Evolutionary conservation across 495 filamentous ascomycete genomes (phyloP), one percentile per base, ranked within the genome.

Genomic region (Hypoxylon subgilvum): DNA sequence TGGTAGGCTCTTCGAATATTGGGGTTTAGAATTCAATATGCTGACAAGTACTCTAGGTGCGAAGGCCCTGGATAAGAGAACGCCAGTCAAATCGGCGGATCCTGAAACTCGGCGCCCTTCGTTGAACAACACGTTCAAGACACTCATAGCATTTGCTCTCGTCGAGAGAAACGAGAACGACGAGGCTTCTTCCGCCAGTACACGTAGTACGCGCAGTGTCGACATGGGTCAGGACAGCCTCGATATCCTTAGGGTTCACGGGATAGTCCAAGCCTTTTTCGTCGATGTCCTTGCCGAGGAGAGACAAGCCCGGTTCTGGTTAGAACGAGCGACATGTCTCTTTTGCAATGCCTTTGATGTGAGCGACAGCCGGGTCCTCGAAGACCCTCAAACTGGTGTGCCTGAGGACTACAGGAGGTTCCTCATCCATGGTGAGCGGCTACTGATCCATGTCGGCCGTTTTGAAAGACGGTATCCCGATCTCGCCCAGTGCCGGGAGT

Each of bases 241-340:
- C 16, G 89, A 92, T 45, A 79, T 91, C 27, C 78, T 93, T 25
- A 84, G 87, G 25, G 79, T 93, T 34, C 89, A 92, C 67, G 86
- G 82, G 25, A 88, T 93, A 1, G 87, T 92, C 4, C 90, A 93
- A 65, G 86, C 83, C 0, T 91, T 92, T 47, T 90, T 89, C 53
- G 82, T 88, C 13, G 87, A 90, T 61, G 79, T 82, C 17, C 72
- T 94, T 3, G 78, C 79, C 16, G 79, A 82, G 45, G 78, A 84
- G 28, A 75, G 78, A 7, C 76, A 86, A 17, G 70, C 81, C 5
- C 72, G 78, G n/a, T 82, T 81, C 14, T 90, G 86, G 86, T 71
- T 90, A 17, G 77, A 85, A 46, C 73, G 84, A 30, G 84, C 85
- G 9, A 76, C 80, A 4, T 71, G 72, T 1, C 74, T 90, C 14